Evolutionary conservation across 1,284 basidiomycete species (phyloP).

Genomic region (Singerocomus inundabilis): DNA sequence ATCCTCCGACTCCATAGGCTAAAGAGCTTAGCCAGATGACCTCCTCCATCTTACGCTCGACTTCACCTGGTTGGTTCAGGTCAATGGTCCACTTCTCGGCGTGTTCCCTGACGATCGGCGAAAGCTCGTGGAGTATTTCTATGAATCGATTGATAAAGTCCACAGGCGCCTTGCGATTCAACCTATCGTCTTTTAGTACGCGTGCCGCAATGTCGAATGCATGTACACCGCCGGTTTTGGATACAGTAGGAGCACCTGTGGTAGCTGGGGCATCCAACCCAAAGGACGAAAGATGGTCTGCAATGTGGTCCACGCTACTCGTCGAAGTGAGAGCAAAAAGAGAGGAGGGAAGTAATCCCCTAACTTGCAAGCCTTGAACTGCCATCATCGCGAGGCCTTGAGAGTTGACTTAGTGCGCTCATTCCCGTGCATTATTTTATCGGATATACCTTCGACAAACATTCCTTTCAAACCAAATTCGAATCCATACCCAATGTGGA

Average conservation of each 20-base stretch:
- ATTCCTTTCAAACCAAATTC: slow-evolving; percentile 35
- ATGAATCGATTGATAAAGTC: background rate
- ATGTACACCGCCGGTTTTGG: slow-evolving; percentile 18
- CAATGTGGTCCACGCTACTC: background rate
- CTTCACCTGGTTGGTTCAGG: slow-evolving; percentile 29
- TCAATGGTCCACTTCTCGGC: slow-evolving; percentile 28
- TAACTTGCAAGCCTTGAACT: slow-evolving; percentile 9
- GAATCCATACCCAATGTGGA: slow-evolving; percentile 31
- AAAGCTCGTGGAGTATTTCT: slow-evolving; percentile 4
- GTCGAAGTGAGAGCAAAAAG: slow-evolving; percentile 5
- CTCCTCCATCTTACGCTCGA: slow-evolving; percentile 48
- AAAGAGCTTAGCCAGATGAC: slow-evolving; percentile 42
- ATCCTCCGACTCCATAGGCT: slow-evolving; percentile 45
- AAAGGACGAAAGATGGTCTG: slow-evolving; percentile 8
- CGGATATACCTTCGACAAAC: slow-evolving; percentile 28
- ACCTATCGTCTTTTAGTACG: slow-evolving; percentile 24
- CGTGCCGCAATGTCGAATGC: slow-evolving; percentile 30
- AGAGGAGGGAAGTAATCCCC: slow-evolving; percentile 23
- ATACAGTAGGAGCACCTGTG: background rate
- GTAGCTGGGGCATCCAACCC: slow-evolving; percentile 5
- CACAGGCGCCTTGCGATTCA: slow-evolving; percentile 1
- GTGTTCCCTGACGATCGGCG: slow-evolving; percentile 12
- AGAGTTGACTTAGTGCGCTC: background rate
- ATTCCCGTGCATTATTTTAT: background rate
- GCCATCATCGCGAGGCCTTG: slow-evolving; percentile 30